Conservation (phyloP, 139 green algal genomes). For the Zygnema cylindricum region DNA sequence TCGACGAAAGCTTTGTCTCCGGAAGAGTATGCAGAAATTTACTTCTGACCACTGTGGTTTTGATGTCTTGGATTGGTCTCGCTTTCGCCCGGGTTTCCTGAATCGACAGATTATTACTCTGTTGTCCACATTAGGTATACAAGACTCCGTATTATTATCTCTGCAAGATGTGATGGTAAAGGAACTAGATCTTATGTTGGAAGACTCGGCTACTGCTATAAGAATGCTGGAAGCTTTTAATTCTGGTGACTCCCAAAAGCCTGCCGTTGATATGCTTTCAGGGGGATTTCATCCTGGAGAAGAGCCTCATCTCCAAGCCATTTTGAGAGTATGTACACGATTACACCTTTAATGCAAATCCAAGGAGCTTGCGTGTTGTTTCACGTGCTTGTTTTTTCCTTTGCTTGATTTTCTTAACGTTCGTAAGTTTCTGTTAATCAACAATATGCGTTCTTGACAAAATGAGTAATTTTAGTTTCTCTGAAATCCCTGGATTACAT, state of each 20-base stretch:
- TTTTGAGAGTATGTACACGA: constrained; percentile 21
- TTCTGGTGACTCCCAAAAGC: not conserved
- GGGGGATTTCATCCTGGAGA: constrained; percentile 10
- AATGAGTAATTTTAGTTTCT: too few relatives aligned
- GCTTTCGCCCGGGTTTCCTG: constrained; percentile 55
- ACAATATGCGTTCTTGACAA: too few relatives aligned
- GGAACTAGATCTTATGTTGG: not conserved
- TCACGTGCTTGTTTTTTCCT: too few relatives aligned
- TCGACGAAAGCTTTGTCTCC: not conserved
- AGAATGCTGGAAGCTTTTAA: not conserved
- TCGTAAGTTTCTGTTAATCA: too few relatives aligned
- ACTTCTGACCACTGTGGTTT: constrained; percentile 33
- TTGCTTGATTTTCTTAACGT: too few relatives aligned
- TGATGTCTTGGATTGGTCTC: constrained; percentile 57
- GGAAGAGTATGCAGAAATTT: constrained; percentile 66
- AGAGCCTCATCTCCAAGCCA: constrained; percentile 42
- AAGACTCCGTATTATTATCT: constrained; percentile 13
- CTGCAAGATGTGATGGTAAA: constrained; percentile 12
- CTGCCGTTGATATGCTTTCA: constrained; percentile 14
- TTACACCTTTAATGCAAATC: too few relatives aligned
- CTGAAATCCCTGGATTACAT: too few relatives aligned
- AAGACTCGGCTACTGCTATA: not conserved
- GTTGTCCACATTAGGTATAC: constrained; percentile 29
- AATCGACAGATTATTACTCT: constrained; percentile 67
- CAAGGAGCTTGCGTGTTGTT: too few relatives aligned